Evolutionary conservation across 1,284 basidiomycete species (phyloP).

Genomic region (Phylloporus sp.): DNA sequence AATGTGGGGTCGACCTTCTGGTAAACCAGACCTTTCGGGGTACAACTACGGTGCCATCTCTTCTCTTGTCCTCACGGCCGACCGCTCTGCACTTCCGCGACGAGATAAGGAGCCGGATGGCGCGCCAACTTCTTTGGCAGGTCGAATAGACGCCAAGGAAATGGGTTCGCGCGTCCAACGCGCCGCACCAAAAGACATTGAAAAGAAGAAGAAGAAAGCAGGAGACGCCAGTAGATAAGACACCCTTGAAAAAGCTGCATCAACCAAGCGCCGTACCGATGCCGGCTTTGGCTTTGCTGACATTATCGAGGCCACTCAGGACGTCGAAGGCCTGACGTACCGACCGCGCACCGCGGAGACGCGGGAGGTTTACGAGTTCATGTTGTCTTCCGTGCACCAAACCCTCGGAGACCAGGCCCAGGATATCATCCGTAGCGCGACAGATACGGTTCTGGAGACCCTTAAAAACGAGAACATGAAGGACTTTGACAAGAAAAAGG

Average conservation of each 20-base stretch:
- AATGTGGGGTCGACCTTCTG: slow-evolving; percentile 50
- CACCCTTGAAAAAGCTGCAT: slow-evolving; percentile 56
- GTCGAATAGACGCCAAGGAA: slow-evolving; percentile 87
- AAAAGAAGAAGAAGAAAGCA: slow-evolving; percentile 93
- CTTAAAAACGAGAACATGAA: slow-evolving; percentile 92
- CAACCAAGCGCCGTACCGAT: slow-evolving; percentile 54
- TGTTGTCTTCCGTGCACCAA: slow-evolving; percentile 84
- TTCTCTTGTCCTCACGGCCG: slow-evolving; percentile 84
- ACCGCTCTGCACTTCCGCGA: slow-evolving; percentile 74
- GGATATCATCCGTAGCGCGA: slow-evolving; percentile 93
- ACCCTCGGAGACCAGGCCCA: slow-evolving; percentile 94
- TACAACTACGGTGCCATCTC: slow-evolving; percentile 94
- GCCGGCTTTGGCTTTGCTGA: slow-evolving; percentile 80
- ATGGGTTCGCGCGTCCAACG: slow-evolving; percentile 94
- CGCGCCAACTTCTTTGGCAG: slow-evolving; percentile 90
- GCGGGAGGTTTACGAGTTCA: slow-evolving; percentile 92
- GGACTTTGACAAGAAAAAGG: slow-evolving; percentile 98
- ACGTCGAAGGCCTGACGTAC: slow-evolving; percentile 93
- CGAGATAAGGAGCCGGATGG: slow-evolving; percentile 96
- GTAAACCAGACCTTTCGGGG: slow-evolving; percentile 77
- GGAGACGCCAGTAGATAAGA: slow-evolving; percentile 49
- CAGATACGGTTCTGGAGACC: slow-evolving; percentile 89
- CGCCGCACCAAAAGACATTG: slow-evolving; percentile 88
- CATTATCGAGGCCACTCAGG: slow-evolving; percentile 91
- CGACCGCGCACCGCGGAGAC: slow-evolving; percentile 94